Evolutionary conservation across 352 stramenopile genomes (phyloP), one percentile per base, ranked within the genome.

Genomic region (Globisporangium orthogonon): DNA sequence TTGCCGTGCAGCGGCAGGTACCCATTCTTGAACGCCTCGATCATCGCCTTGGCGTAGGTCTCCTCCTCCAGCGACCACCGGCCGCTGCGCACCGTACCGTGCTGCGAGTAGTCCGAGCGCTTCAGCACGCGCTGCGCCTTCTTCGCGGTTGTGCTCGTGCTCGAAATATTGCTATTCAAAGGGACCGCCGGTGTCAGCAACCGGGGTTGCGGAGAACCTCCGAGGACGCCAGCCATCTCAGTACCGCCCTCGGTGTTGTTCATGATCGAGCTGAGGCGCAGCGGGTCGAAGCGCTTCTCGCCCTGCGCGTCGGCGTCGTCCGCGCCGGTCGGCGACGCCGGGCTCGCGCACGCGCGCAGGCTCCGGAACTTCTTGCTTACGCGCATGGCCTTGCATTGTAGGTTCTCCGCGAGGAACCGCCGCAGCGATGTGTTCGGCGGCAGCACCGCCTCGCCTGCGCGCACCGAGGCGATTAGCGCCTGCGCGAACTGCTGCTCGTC

Each of bases 91-190:
- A 91, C 82, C 47, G 74, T 75, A 5, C 78, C 75, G 58, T 88
- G 76, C 62, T 87, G 77, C 14, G 82, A 91, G 61, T 91, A 91
- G 61, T 91, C 82, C 17, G 78, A 91, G 2, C 80, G 76, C 69
- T 90, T 90, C 1, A 90, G 66, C 30, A 83, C 71, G 35, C 78
- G 80, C 45, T 73, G 56, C 10, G 51, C 60, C n/a, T 68, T 56
- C 67, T 86, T 87, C 17, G 43, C 55, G 2, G n/a, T 48, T 10
- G 14, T 28, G 14, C 54, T 46, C 17, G 5, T 28, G 15, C 14
- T 47, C 15, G 41, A 15, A 10, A 5, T n/a, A 18, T 15, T 15
- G 5, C 3, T 47, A 15, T 23, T 9, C 33, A 37, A 6, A 6
- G 33, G 9, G 5, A 37, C 9, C 33, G 33, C 41, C n/a, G 15